Percentiles rank a stretch among this genome's conserved stretches.
Evolutionary conservation across 75 land plant genomes (phyloP).

Genomic region (Sequoia sempervirens): DNA sequence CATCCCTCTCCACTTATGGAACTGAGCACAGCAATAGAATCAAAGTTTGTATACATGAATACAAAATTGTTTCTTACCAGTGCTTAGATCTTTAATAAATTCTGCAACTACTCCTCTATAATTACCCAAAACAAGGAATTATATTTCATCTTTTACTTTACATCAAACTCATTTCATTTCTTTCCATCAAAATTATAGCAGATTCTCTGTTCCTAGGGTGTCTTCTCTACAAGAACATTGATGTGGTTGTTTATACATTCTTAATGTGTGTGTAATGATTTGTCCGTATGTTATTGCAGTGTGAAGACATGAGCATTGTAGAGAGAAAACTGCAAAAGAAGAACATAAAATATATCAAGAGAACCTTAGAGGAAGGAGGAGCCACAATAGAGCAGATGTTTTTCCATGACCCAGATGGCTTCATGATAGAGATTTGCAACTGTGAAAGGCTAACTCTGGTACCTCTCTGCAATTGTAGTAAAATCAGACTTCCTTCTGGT

Average conservation of each 20-base stretch:
- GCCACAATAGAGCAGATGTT: constrained; percentile 52
- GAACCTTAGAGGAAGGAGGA: constrained; percentile 37
- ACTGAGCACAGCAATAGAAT: too few relatives aligned
- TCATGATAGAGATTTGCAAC: constrained; percentile 79
- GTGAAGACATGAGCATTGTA: constrained; percentile 41
- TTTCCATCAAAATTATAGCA: not conserved
- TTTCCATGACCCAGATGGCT: constrained; percentile 74
- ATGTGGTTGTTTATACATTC: not conserved
- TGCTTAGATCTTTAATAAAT: too few relatives aligned
- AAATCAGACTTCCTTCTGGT: constrained; percentile 22
- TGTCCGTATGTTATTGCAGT: constrained; percentile 10
- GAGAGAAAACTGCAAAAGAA: constrained; percentile 29
- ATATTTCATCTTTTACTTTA: too few relatives aligned
- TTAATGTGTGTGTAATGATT: too few relatives aligned
- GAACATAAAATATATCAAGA: constrained; percentile 29
- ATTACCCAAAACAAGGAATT: too few relatives aligned
- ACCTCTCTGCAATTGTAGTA: constrained; percentile 21
- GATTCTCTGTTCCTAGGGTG: not conserved
- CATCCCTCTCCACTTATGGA: too few relatives aligned
- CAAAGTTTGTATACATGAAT: too few relatives aligned
- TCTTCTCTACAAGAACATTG: not conserved
- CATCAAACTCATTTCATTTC: too few relatives aligned
- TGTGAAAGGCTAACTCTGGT: constrained; percentile 57
- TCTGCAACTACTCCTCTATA: too few relatives aligned
- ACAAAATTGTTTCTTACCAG: too few relatives aligned